Conservation (phyloP, 2,329 filamentous ascomycete species). For the Sclerotinia nivalis region DNA sequence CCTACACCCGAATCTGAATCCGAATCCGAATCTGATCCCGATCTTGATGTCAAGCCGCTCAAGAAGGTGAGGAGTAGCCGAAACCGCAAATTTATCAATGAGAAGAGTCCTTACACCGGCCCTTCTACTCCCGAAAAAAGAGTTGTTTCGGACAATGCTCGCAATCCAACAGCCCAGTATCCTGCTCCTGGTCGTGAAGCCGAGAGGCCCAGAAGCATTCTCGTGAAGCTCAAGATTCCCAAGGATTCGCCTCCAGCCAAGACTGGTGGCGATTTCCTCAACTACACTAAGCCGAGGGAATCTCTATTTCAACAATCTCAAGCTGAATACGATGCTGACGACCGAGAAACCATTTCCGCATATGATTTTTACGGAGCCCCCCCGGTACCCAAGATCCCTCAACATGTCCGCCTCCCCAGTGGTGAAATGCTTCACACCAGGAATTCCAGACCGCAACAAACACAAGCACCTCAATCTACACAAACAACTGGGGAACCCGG, state of each 20-base stretch:
- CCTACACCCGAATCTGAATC: conserved; percentile 28
- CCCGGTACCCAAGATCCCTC: conserved; percentile 36
- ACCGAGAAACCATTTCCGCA: neutral
- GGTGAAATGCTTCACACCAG: conserved; percentile 15
- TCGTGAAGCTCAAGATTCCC: conserved; percentile 23
- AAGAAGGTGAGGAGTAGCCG: conserved; percentile 22
- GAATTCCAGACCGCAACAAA: neutral
- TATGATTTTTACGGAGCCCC: conserved; percentile 28
- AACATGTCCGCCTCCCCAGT: conserved; percentile 29
- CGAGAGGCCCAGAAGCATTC: conserved; percentile 23
- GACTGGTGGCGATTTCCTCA: conserved; percentile 26
- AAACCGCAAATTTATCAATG: conserved; percentile 24
- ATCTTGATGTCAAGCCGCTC: neutral
- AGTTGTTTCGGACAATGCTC: conserved; percentile 9
- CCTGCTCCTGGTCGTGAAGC: conserved; percentile 31
- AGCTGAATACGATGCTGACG: conserved; percentile 13
- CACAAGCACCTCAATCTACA: neutral
- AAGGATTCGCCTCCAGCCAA: conserved; percentile 29
- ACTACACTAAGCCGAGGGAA: conserved; percentile 28
- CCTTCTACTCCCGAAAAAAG: conserved; percentile 16
- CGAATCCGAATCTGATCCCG: conserved; percentile 27
- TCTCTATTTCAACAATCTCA: conserved; percentile 24
- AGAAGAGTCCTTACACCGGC: conserved; percentile 27
- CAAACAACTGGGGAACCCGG: conserved; percentile 3
- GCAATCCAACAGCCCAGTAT: conserved; percentile 8